These are phyloP conservation scores for Monosporascus sp. DNA, from an alignment of 2,329 filamentous ascomycete species.

Conservation along the genomic window DNA sequence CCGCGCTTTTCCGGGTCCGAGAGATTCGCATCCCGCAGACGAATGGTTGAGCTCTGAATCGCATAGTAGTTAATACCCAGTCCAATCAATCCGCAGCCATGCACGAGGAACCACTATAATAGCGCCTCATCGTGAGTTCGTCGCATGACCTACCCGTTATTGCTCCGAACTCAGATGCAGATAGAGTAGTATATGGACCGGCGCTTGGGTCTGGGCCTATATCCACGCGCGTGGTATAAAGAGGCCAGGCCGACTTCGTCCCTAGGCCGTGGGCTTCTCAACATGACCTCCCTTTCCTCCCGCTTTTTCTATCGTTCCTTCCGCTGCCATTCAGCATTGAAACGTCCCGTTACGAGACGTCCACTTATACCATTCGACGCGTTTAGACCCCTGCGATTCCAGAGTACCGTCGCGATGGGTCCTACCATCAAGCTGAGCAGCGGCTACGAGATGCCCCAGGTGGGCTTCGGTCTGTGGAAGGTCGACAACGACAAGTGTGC, in stretches of 20 bases:
- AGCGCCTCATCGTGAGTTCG: too few relatives aligned
- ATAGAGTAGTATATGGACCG: background rate
- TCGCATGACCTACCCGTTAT: background rate
- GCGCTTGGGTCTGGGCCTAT: too few relatives aligned
- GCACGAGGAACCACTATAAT: too few relatives aligned
- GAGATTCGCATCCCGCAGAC: background rate
- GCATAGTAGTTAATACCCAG: background rate
- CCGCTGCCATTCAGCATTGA: background rate
- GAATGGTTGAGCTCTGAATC: background rate
- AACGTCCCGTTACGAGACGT: background rate
- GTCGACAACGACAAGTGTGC: constrained; percentile 68
- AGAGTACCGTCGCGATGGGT: constrained; percentile 14
- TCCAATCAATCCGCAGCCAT: background rate
- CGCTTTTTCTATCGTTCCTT: background rate
- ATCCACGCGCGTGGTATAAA: background rate
- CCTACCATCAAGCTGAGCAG: constrained; percentile 58
- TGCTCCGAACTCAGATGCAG: background rate
- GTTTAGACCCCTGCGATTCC: background rate
- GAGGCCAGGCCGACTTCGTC: background rate
- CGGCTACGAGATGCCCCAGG: constrained; percentile 66
- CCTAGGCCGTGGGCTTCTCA: background rate
- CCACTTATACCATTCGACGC: background rate
- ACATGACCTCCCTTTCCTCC: background rate
- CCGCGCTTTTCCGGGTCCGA: background rate
- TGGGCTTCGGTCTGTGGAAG: constrained; percentile 81